Conservation (phyloP, 169 alveolate species). For the Plasmodium gonderi region DNA sequence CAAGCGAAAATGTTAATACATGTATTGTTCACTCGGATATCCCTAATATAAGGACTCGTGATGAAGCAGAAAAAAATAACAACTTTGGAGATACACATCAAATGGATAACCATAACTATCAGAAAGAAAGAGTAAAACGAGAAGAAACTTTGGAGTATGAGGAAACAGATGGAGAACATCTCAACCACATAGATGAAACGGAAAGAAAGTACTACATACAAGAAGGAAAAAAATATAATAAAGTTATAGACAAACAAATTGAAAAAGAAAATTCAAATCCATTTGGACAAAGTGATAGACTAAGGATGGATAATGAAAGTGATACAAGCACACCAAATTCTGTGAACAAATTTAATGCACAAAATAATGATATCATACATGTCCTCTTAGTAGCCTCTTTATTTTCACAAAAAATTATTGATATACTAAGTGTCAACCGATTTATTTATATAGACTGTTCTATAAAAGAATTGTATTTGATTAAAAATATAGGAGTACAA, state of each 20-base stretch:
- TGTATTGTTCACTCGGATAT: not conserved
- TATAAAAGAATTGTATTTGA: slow-evolving; percentile 23
- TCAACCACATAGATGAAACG: too few relatives aligned
- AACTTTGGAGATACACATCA: too few relatives aligned
- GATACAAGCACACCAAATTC: not conserved
- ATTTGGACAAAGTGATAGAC: not conserved
- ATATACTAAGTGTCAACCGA: slow-evolving; percentile 17
- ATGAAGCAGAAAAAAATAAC: not conserved
- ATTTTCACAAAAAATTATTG: slow-evolving; percentile 44
- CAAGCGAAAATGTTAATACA: not conserved
- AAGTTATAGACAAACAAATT: not conserved
- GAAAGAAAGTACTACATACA: not conserved
- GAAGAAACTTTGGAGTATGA: not conserved
- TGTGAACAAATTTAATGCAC: not conserved
- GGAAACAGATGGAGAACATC: not conserved
- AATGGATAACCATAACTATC: too few relatives aligned
- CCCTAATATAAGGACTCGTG: not conserved
- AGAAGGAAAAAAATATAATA: not conserved
- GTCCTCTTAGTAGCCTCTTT: slow-evolving; percentile 38
- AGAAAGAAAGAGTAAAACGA: not conserved
- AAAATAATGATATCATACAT: slow-evolving; percentile 55
- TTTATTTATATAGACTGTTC: slow-evolving; percentile 60
- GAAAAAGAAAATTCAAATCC: not conserved
- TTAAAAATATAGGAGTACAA: slow-evolving; percentile 59
- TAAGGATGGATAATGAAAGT: not conserved